Base-by-base conservation (phyloP, 345 rosid genomes). In the Firmiana major region DNA sequence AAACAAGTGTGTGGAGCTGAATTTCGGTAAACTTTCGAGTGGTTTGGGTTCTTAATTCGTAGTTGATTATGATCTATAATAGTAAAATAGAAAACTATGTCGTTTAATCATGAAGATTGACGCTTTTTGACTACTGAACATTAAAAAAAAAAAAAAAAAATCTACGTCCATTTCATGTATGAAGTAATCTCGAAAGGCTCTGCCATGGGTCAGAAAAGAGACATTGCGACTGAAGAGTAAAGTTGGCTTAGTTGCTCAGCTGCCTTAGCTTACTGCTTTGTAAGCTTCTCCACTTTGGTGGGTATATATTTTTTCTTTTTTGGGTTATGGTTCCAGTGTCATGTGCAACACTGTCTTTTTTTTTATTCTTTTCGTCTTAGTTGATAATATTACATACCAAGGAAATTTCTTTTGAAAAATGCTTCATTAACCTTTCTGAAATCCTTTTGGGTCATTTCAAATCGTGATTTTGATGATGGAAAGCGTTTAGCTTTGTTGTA, bases 21-120 rank as follows among this genome's bases (percentile, higher is more conserved):
- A 70, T 48, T 31, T 71, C 45, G 42, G 51, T 53, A 24, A 17
- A 28, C 60, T 51, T 17, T 71, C 59, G 12, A 9, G 45, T 71
- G 45, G 59, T 51, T 31, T 49, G 74, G 58, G 60, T 71, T 49
- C 74, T 70, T 28, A 28, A 17, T 49, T 70, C 45, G 8, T 71
- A 51, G 38, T 9, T 49, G 59, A 71, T 71, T 49, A 71, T 49
- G 74, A 71, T 70, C 74, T 71, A 6, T 17, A 9, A 28, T 2
- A 28, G 7, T 31, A 31, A 1, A 31, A 1, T 59, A 51, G 17
- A 51, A 70, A 70, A 71, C 26, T 31, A 51, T 9, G 60, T 49
- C 38, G 17, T 31, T 71, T 31, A 51, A 28, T 70, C 59, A 17
- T 71, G n/a, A 28, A 49, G n/a, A 17, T 48, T 17, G 28, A 10